Evolutionary conservation across 441 rosid species (phyloP).

Genomic region (Cnidoscolus chayamansa): DNA sequence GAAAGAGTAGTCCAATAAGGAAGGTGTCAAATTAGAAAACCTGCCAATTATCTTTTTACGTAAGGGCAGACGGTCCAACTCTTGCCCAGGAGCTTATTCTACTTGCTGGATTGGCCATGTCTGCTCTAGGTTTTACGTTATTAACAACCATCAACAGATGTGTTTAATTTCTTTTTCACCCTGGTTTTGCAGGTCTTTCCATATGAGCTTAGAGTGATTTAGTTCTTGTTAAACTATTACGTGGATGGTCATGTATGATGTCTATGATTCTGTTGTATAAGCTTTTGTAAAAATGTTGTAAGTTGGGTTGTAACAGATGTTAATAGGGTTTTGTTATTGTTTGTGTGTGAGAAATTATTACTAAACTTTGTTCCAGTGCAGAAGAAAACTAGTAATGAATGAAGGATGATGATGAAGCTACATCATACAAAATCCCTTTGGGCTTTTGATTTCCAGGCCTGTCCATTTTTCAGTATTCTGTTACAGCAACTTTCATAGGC

Average conservation of each 20-base stretch:
- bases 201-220: conserved; percentile 24
- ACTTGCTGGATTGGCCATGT: conserved; percentile 14
- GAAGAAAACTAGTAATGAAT: background rate
- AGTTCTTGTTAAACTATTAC: no score
- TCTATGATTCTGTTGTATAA: conserved; percentile 22
- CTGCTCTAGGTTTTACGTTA: background rate
- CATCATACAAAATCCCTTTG: no score
- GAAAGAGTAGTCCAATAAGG: conserved; percentile 28
- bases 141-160: no score
- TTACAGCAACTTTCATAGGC: no score
- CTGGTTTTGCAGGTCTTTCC: conserved; percentile 31
- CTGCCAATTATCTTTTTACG: background rate
- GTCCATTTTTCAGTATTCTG: background rate
- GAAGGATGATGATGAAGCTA: no score
- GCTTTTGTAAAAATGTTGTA: conserved; percentile 20
- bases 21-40: conserved; percentile 21
- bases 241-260: no score
- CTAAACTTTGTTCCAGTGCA: background rate
- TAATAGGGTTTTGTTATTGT: conserved; percentile 3
- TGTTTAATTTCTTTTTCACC: no score
- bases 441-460: no score
- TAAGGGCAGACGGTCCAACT: background rate
- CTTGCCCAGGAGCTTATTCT: conserved; percentile 17
- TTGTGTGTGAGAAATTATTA: conserved; percentile 2
- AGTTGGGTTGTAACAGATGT: conserved; percentile 22